phyloP scores from a whole-genome alignment of 1,284 basidiomycete genomes.

The Trametes versicolor region DNA sequence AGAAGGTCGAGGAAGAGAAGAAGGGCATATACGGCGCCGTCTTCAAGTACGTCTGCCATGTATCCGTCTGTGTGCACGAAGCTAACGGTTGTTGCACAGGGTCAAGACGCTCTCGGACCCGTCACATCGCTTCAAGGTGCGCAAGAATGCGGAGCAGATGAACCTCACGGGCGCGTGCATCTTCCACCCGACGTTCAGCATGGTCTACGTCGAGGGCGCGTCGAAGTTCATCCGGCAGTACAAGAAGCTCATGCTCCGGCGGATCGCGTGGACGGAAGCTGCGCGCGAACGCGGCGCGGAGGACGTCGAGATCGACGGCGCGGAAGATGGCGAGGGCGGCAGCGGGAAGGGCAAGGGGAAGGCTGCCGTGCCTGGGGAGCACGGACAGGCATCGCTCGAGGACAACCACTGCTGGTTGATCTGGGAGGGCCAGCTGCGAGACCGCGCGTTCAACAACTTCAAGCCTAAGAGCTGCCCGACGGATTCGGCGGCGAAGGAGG shows the following conservation, averaged over 20 bases:
- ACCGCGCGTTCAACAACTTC: conserved; percentile 85
- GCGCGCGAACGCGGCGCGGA: conserved; percentile 80
- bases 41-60: conserved; percentile 77
- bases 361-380: conserved; percentile 42
- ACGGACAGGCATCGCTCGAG: conserved; percentile 65
- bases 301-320: conserved; percentile 69
- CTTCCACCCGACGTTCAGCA: conserved; percentile 88
- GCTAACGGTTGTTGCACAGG: conserved; percentile 51
- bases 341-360: conserved; percentile 42
- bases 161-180: conserved; percentile 90
- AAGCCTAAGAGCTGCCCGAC: conserved; percentile 88
- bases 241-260: conserved; percentile 86
- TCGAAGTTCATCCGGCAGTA: conserved; percentile 89
- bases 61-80: background rate
- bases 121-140: conserved; percentile 95
- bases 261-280: conserved; percentile 96
- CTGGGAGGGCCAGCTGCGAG: conserved; percentile 92
- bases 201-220: conserved; percentile 95
- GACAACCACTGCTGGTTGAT: conserved; percentile 92
- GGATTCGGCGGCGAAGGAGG: conserved; percentile 87
- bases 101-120: conserved; percentile 92
- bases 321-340: conserved; percentile 53
- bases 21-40: conserved; percentile 89
- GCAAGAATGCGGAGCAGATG: conserved; percentile 94
- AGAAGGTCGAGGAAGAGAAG: conserved; percentile 88